Evolutionary conservation across 257 asterid species (phyloP), one percentile per base, ranked within the genome.

Genomic region (Rubia yunnanensis): DNA sequence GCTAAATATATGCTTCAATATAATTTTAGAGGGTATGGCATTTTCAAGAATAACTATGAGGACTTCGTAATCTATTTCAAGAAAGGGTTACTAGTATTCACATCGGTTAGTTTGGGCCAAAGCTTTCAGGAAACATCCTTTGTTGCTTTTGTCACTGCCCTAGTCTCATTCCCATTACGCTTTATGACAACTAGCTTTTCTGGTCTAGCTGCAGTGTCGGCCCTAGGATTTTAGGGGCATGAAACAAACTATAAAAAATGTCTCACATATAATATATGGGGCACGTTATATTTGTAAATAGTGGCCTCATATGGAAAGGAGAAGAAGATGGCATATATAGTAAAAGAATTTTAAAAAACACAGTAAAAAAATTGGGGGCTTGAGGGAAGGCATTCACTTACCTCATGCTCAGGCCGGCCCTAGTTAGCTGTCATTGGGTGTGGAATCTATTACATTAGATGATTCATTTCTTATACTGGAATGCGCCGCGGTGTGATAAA

Each of bases 61-160:
- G 98, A 92, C 71, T 84, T 92, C 3, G 86, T 95, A 0, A 85
- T 89, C 55, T 92, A 92, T 83, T 88, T 95, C 84, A 92, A 92
- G 78, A 92, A 96, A 1, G 96, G 96, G 48, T 76, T 83, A 73
- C 87, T 91, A 28, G 70, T 88, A 63, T 73, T 78, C 68, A 75
- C 87, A 27, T 77, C 74, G 0, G 67, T 79, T 61, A 86, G 88
- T 56, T 70, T 88, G 6, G 96, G 98, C 18, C 79, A 92, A 34
- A 91, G 98, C 63, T 96, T 96, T 41, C 98, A 88, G 72, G 89
- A 90, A 14, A 64, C 94, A 7, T 78, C 98, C 0, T 70, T 82
- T 68, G 41, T 79, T 13, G 94, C 94, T 68, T 96, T 92, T 64
- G 81, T 84, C 22, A 73, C 80, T 50, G 90, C 90, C 59, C 53